A percentile compares a stretch with the other conserved stretches of the same genome.
Conservation (phyloP, 164 flowering plant species). For the Stephania yunnanensis region DNA sequence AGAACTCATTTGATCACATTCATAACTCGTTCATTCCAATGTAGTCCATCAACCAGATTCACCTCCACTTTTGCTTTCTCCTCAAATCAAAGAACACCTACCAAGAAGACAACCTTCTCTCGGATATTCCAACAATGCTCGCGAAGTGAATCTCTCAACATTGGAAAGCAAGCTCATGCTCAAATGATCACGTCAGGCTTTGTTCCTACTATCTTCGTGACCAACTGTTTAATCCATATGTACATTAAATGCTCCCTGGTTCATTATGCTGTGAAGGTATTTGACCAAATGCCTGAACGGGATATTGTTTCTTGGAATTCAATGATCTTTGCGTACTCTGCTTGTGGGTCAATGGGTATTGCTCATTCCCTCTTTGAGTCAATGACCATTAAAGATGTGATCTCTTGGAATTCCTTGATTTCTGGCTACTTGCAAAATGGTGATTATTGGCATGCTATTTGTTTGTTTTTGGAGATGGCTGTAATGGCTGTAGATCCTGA, state of each 20-base stretch:
- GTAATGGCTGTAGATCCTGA: neutral
- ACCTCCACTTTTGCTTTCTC: neutral
- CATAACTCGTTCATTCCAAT: neutral
- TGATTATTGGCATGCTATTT: neutral
- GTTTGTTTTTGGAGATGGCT: conserved; percentile 2
- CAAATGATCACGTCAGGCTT: conserved; percentile 7
- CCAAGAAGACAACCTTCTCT: conserved; percentile 4
- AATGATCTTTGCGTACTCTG: neutral
- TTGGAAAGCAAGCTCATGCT: conserved; percentile 4
- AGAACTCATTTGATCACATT: neutral
- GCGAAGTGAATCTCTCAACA: neutral
- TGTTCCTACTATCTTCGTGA: conserved; percentile 2
- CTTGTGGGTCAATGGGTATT: neutral
- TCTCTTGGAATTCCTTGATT: conserved; percentile 7
- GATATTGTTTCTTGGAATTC: conserved; percentile 7
- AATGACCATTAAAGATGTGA: conserved; percentile 3
- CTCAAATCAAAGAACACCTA: neutral
- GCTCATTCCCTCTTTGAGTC: neutral
- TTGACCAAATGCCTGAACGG: conserved; percentile 4
- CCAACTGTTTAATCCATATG: conserved; percentile 11
- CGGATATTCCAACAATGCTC: conserved; percentile 10
- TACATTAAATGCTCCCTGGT: neutral
- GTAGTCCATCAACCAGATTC: neutral
- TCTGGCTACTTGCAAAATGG: conserved; percentile 5
- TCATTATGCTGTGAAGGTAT: neutral